Conservation (phyloP, 768 basidiomycete species). For the Pleurotus djamor region DNA sequence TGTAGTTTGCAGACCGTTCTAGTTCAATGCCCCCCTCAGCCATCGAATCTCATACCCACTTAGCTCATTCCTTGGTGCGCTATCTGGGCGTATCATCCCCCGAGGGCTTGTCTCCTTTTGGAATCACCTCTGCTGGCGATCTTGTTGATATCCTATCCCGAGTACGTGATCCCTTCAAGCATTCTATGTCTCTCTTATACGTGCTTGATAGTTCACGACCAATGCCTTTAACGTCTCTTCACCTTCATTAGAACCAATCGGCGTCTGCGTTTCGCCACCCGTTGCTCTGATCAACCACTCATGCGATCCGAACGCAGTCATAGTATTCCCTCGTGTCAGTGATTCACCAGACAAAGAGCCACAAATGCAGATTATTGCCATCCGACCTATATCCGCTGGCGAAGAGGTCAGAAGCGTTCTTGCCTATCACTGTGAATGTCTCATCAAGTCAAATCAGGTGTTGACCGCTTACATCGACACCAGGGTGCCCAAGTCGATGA, state of each 20-base stretch:
- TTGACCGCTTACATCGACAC: conserved; percentile 85
- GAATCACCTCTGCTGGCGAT: conserved; percentile 55
- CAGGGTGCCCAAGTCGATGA: conserved; percentile 55
- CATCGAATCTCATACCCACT: conserved; percentile 59
- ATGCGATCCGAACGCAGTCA: conserved; percentile 83
- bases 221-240: conserved; percentile 90
- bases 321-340: conserved; percentile 78
- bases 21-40: conserved; percentile 40
- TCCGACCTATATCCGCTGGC: conserved; percentile 57
- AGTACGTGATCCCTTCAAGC: conserved; percentile 33
- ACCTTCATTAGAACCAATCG: conserved; percentile 76
- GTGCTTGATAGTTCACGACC: conserved; percentile 66
- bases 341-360: conserved; percentile 42
- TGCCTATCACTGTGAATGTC: neutral
- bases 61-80: conserved; percentile 72
- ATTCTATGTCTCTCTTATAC: conserved; percentile 4
- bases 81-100: conserved; percentile 65
- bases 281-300: conserved; percentile 87
- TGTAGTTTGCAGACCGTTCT: conserved; percentile 46
- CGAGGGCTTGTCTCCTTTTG: conserved; percentile 56
- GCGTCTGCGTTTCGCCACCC: conserved; percentile 78
- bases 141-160: conserved; percentile 73
- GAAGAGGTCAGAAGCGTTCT: conserved; percentile 59
- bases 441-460: conserved; percentile 43
- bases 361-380: conserved; percentile 68